These are phyloP conservation scores for Lipomyces oligophaga DNA, from an alignment of 805 yeast species.

Conservation along the genomic window DNA sequence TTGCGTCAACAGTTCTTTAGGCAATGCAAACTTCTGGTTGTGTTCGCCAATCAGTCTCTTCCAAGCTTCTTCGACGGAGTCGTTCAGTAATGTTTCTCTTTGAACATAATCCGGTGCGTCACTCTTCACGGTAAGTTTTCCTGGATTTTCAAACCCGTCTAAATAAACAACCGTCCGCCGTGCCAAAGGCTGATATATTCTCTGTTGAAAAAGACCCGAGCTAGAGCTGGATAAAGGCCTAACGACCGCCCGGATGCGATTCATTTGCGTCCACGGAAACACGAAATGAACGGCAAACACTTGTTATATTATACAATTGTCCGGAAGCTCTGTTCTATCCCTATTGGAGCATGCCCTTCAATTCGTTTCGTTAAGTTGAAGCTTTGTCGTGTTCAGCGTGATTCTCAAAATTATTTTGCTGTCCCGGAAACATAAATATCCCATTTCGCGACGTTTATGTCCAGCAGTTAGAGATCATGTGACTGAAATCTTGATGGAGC, in stretches of 20 bases:
- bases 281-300: no score
- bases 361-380: neutral
- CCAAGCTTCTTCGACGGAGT: constrained; percentile 17
- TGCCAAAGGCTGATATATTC: neutral
- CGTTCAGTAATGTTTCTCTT: neutral
- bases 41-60: constrained; percentile 10
- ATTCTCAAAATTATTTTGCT: no score
- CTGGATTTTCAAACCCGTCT: constrained; percentile 11
- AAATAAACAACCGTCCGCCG: constrained; percentile 13
- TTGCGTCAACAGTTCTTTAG: constrained; percentile 66
- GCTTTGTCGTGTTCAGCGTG: no score
- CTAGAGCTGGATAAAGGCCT: constrained; percentile 3
- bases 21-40: constrained; percentile 47
- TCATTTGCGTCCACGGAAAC: constrained; percentile 8
- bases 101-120: constrained; percentile 3
- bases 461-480: no score
- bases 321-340: neutral
- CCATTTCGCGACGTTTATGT: neutral
- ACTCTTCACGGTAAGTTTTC: constrained; percentile 5
- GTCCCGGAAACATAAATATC: neutral
- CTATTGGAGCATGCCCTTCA: neutral
- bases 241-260: constrained; percentile 3
- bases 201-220: neutral
- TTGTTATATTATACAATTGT: no score
- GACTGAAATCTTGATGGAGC: no score